Conservation (phyloP, 2,329 filamentous ascomycete species). For the Waltergamsia citrina region DNA sequence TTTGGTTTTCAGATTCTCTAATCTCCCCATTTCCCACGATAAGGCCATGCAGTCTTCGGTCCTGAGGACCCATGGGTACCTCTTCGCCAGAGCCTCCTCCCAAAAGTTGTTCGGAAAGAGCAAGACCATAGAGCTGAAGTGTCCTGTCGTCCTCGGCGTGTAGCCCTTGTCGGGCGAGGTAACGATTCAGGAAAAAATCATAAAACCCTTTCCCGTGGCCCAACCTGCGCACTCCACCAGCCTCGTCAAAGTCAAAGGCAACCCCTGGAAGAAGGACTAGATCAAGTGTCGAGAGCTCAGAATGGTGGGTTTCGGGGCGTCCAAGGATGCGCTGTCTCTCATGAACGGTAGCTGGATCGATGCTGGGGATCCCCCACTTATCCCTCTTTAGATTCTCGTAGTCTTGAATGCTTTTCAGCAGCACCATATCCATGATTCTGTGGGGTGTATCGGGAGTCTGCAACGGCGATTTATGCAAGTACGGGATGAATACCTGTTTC, state of each 20-base stretch:
- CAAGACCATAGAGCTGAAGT: conserved; percentile 61
- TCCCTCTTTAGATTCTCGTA: conserved; percentile 70
- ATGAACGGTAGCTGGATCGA: conserved; percentile 55
- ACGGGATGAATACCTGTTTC: conserved; percentile 88
- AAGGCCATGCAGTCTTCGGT: conserved; percentile 72
- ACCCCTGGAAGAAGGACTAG: conserved; percentile 88
- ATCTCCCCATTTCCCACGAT: conserved; percentile 62
- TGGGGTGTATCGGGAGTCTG: conserved; percentile 42
- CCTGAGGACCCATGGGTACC: conserved; percentile 67
- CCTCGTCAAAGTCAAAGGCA: conserved; percentile 64
- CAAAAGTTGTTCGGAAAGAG: conserved; percentile 79
- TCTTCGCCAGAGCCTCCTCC: conserved; percentile 42
- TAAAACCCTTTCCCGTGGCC: conserved; percentile 97
- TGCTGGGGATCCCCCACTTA: conserved; percentile 90
- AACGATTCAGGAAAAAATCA: conserved; percentile 81
- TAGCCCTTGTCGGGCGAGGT: conserved; percentile 36
- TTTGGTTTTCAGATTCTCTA: conserved; percentile 9
- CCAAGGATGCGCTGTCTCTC: conserved; percentile 66
- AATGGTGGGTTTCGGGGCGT: conserved; percentile 35
- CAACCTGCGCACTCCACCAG: conserved; percentile 57
- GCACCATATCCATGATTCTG: conserved; percentile 90
- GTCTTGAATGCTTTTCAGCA: conserved; percentile 62
- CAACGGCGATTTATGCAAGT: conserved; percentile 57
- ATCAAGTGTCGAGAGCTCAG: conserved; percentile 52
- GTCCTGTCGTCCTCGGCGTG: conserved; percentile 22